Evolutionary conservation across 2,329 filamentous ascomycete genomes (phyloP).

Genomic region (Chalara sp.): DNA sequence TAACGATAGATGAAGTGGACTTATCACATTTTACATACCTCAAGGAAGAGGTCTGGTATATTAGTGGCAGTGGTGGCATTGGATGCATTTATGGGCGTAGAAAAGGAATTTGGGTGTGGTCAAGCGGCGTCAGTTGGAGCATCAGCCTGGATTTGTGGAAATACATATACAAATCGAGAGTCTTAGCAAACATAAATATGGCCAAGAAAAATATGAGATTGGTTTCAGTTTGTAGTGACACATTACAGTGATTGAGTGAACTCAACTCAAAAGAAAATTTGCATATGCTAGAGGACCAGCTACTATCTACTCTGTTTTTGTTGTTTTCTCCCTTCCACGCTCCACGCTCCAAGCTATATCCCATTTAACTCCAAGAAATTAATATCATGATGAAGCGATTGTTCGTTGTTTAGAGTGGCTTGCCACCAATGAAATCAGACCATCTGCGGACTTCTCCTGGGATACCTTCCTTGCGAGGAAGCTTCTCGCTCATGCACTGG

Average conservation of each 20-base stretch:
- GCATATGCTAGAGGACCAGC: too few relatives aligned
- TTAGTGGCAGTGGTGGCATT: background rate
- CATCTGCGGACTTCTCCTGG: conserved; percentile 87
- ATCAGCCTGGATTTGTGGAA: background rate
- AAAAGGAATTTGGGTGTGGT: conserved; percentile 1
- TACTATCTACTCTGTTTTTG: too few relatives aligned
- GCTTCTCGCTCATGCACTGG: conserved; percentile 94
- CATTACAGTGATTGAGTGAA: too few relatives aligned
- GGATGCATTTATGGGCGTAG: conserved; percentile 13
- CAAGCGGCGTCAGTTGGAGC: background rate
- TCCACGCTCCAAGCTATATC: too few relatives aligned
- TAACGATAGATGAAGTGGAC: background rate
- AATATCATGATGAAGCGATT: too few relatives aligned
- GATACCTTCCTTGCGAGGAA: conserved; percentile 81
- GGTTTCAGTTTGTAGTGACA: too few relatives aligned
- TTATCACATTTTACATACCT: too few relatives aligned
- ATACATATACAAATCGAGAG: background rate
- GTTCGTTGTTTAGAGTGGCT: conserved; percentile 53
- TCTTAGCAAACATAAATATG: background rate
- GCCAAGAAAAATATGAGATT: too few relatives aligned
- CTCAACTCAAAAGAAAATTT: too few relatives aligned
- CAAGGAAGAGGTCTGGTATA: background rate
- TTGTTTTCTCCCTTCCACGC: too few relatives aligned
- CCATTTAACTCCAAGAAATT: too few relatives aligned
- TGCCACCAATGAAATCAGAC: conserved; percentile 90